Evolutionary conservation across 2,329 filamentous ascomycete species (phyloP), one percentile per base, ranked within the genome.

Genomic region (Ilyonectria mors-panacis): DNA sequence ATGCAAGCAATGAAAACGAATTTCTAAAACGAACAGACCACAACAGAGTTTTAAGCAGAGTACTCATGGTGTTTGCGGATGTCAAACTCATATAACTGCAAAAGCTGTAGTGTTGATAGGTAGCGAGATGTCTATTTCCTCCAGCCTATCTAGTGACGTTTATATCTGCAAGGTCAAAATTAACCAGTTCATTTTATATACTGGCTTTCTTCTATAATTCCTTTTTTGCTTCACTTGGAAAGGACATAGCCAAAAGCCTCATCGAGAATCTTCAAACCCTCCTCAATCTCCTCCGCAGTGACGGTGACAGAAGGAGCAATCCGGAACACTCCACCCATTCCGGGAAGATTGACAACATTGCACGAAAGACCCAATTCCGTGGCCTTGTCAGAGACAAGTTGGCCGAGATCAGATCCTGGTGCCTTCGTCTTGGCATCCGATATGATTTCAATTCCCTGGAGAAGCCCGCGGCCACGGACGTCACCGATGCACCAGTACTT

Each of bases 401-500:
- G 79, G 0, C 83, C 85, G 3, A 88, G 73, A 1, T 84, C 81
- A 1, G 81, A 67, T 0, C 80, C 85, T 0, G 83, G 81, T 0
- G 78, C 79, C 67, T 84, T 85, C 4, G 66, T 70, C 9, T 81
- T 66, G 1, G 77, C 73, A 47, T 86, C 80, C 0, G 79, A 78
- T 15, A 88, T 83, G 48, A 88, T 85, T 74, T 88, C 86, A 33
- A 87, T 79, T 0, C 85, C 85, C 21, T 82, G 81, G 75, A 88
- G 80, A 4, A 88, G 78, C 0, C 86, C 86, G 0, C 84, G 80
- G 0, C 86, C 86, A 8, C 86, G 81, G 0, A 88, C 82, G 64
- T 87, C 85, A 0, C 86, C 86, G 35, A 88, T 85, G 71, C 85
- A 88, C 63, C 82, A 83, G 70, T 87, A 86, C 55, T 83, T 83